Evolutionary conservation across 2,329 filamentous ascomycete genomes (phyloP), one percentile per base, ranked within the genome.

Genomic region (Trichophyton schoenleinii): DNA sequence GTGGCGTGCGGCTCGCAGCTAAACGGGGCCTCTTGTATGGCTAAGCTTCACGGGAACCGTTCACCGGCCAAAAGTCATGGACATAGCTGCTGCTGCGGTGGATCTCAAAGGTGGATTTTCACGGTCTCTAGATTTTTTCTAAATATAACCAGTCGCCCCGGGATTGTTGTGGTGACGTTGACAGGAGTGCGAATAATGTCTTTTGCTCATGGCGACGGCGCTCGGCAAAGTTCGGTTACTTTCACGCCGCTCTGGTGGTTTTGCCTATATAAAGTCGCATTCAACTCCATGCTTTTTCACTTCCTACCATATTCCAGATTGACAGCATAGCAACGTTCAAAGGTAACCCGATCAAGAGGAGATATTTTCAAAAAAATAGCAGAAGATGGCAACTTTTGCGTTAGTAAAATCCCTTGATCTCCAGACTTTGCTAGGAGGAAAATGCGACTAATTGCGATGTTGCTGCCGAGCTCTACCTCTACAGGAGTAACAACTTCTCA

Each of bases 341-440:
- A 13, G 11, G 9, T 38, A 20, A 31, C 49, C 49, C n/a, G 25
- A 31, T 6, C 49, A n/a, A 28, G 13, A 53, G 11, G 18, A 7
- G 34, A 31, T 6, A 2, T 2, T 53, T 25, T 22, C 18, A 18
- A 52, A 59, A 28, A 59, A 42, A 44, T 44, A n/a, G 49, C 18
- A 34, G 7, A 31, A 3, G n/a, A 60, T 60, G 59, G 59, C 59
- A 25, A 55, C 59, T n/a, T 60, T 60, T 60, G 59, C 59, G 59
- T 60, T 20, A 60, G 59, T 60, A 44, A 53, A 53, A 25, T 34
- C 34, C 53, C n/a, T 7, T 13, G 20, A 48, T 48, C 13, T 20
- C 44, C 20, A 22, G 44, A 22, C 9, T 57, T 57, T n/a, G 38
- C 34, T 8, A 2, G n/a, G 34, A 41, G 36, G 25, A 22, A 38